These are phyloP conservation scores for Batkoa obscura DNA, from an alignment of 371 early-diverging fungal species.

Conservation along the genomic window DNA sequence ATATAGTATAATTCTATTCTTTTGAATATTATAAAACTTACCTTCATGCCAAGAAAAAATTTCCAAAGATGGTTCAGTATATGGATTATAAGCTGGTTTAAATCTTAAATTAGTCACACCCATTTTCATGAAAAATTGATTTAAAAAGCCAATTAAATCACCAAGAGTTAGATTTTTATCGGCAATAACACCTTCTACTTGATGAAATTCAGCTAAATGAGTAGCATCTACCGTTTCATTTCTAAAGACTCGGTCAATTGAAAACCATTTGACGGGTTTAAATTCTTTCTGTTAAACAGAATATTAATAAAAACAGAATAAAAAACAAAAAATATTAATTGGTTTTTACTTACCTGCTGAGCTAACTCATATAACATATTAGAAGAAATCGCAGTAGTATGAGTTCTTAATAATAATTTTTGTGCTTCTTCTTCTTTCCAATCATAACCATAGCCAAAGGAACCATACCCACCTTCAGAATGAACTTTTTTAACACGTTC, in stretches of 20 bases:
- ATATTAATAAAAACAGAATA: background rate
- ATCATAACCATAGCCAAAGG: constrained; percentile 84
- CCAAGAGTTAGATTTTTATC: constrained; percentile 92
- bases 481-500: constrained; percentile 88
- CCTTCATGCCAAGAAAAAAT: constrained; percentile 97
- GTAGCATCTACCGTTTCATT: constrained; percentile 99
- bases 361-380: constrained; percentile 89
- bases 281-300: constrained; percentile 24
- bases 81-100: constrained; percentile 99
- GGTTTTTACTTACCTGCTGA: constrained; percentile 38
- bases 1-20: no score
- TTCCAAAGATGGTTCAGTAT: constrained; percentile 99
- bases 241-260: constrained; percentile 99
- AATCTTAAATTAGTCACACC: constrained; percentile 89
- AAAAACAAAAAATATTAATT: no score
- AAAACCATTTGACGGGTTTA: constrained; percentile 95
- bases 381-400: constrained; percentile 95
- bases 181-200: constrained; percentile 98
- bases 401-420: constrained; percentile 94
- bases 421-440: constrained; percentile 94
- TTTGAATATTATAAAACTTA: background rate
- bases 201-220: constrained; percentile 99
- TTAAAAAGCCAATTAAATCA: constrained; percentile 93
- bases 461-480: constrained; percentile 91
- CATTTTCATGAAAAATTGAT: constrained; percentile 95